Conservation (phyloP, 2,329 filamentous ascomycete genomes). For the Aspergillus sp. region DNA sequence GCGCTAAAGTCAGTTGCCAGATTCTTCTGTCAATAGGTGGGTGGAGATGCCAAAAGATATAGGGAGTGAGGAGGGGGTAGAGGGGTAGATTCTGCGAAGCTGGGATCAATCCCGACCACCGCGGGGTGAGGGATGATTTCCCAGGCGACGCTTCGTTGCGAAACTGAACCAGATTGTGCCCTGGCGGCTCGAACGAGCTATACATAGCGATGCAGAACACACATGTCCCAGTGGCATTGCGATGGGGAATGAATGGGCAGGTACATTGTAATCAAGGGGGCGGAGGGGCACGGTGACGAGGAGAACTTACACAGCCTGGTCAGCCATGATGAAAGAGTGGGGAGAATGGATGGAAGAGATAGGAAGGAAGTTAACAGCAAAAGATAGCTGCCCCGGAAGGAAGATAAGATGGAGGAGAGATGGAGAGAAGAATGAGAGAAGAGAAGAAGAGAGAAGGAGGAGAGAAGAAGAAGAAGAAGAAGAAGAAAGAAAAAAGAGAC, state of each 20-base stretch:
- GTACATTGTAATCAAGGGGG: background rate
- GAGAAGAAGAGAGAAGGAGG: slow-evolving; percentile 22
- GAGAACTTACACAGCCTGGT: slow-evolving; percentile 46
- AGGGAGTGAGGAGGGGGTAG: background rate
- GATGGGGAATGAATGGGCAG: background rate
- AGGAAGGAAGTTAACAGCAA: slow-evolving; percentile 16
- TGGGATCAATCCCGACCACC: background rate
- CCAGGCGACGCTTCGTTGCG: background rate
- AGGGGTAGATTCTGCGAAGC: background rate
- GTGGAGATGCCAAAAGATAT: background rate
- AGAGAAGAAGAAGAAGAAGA: slow-evolving; percentile 26
- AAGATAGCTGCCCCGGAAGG: slow-evolving; percentile 10
- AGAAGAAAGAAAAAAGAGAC: slow-evolving; percentile 25
- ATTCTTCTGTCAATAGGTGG: slow-evolving; percentile 33
- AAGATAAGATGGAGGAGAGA: slow-evolving; percentile 11
- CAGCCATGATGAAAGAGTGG: slow-evolving; percentile 39
- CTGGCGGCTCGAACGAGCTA: background rate
- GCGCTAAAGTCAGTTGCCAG: slow-evolving; percentile 58
- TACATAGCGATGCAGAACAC: background rate
- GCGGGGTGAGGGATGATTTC: background rate
- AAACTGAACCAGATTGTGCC: background rate
- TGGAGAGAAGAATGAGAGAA: slow-evolving; percentile 12
- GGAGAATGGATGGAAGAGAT: slow-evolving; percentile 9
- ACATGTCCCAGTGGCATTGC: background rate
- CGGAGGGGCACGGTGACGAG: slow-evolving; percentile 7